Evolutionary conservation across 1,284 basidiomycete species (phyloP), one percentile per base, ranked within the genome.

Genomic region (Hymenochaete sp.): DNA sequence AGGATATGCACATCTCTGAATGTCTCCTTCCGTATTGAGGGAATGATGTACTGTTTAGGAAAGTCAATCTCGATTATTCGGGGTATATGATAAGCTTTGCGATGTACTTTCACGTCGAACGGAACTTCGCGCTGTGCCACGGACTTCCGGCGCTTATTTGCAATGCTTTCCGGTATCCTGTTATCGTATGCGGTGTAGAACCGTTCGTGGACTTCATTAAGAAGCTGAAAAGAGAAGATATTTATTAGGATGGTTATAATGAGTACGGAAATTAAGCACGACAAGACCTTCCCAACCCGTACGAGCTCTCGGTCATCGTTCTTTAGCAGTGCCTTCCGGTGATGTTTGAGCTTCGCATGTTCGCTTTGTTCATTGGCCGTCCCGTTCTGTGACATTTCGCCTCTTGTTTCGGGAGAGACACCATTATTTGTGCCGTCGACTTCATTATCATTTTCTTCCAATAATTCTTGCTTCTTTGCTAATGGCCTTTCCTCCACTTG

Each of bases 291-390:
- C 48, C 76, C 72, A 9, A 98, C 70, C 14, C 95, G 72, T 11
- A 70, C 66, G 38, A 98, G 71, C 65, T 98, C 95, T n/a, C 61
- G 59, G 61, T 98, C 95, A 52, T 93, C 77, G 50, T 93, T 87
- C 60, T 84, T 91, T 43, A 98, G 66, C 22, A 98, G 63, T 0
- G 91, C 85, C 56, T 83, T 87, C 40, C 72, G 54, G 45, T 51
- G 60, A 39, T 59, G 59, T 6, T 54, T 35, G 36, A 32, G 47
- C 44, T 47, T 54, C 8, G 24, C 4, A 11, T 38, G 40, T 14
- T 47, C 49, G 27, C 27, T 16, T n/a, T 37, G 36, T 14, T 16
- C 27, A 38, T 21, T 3, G 8, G 14, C 14, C 21, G 32, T 35
- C 13, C 29, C 11, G 28, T 50, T 50, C 26, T 44, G 33, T 18